These are phyloP conservation scores for Ogataea haglerorum DNA, from an alignment of 805 yeast species.

Conservation along the genomic window DNA sequence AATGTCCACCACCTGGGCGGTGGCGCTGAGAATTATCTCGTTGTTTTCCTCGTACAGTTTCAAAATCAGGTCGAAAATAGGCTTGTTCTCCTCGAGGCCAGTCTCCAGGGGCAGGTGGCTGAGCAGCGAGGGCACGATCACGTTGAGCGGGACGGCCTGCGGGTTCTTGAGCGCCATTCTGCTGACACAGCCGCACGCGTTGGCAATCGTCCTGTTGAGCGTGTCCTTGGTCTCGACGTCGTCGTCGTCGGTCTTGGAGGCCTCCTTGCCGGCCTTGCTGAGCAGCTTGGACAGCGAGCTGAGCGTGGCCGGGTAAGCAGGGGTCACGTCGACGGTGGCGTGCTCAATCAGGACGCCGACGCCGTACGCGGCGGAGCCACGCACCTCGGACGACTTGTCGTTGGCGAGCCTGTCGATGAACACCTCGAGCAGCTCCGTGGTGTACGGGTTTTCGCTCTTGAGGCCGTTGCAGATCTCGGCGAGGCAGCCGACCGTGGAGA, in stretches of 20 bases:
- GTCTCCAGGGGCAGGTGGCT: slow-evolving; percentile 80
- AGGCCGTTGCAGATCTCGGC: slow-evolving; percentile 86
- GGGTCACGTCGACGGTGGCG: slow-evolving; percentile 52
- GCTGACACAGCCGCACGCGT: slow-evolving; percentile 96
- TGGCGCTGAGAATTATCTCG: slow-evolving; percentile 49
- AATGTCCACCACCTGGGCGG: slow-evolving; percentile 61
- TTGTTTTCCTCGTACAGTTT: slow-evolving; percentile 65
- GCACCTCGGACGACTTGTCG: slow-evolving; percentile 80
- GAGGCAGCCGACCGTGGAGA: slow-evolving; percentile 79
- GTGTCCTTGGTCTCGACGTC: slow-evolving; percentile 79
- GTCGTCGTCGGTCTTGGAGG: slow-evolving; percentile 54
- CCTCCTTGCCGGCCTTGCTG: slow-evolving; percentile 73
- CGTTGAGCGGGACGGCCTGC: slow-evolving; percentile 70
- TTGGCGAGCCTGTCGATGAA: slow-evolving; percentile 67
- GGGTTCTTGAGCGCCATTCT: slow-evolving; percentile 79
- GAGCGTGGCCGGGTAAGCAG: slow-evolving; percentile 66
- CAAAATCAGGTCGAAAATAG: slow-evolving; percentile 76
- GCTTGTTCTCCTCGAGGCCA: slow-evolving; percentile 90
- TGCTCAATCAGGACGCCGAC: slow-evolving; percentile 69
- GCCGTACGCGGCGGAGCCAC: slow-evolving; percentile 96
- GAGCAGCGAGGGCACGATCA: slow-evolving; percentile 69
- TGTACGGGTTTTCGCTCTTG: slow-evolving; percentile 60
- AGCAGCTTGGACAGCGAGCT: slow-evolving; percentile 66
- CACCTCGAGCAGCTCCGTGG: slow-evolving; percentile 65
- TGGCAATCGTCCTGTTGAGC: slow-evolving; percentile 81